These are phyloP conservation scores for Tilletia indica DNA, from an alignment of 1,284 basidiomycete genomes.

Conservation along the genomic window DNA sequence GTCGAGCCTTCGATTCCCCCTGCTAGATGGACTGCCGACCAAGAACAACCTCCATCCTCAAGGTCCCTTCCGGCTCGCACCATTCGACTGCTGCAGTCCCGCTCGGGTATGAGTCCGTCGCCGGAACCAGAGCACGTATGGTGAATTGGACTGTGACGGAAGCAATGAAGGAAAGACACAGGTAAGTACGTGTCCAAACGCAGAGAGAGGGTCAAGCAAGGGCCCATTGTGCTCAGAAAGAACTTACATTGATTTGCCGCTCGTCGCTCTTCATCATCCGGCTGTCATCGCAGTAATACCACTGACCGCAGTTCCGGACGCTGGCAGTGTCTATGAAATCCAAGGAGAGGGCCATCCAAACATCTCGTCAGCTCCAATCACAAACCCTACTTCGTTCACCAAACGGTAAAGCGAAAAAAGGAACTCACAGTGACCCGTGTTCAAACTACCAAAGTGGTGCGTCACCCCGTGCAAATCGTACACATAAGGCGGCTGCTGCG, in stretches of 20 bases:
- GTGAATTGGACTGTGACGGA: slow-evolving; percentile 31
- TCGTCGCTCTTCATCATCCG: slow-evolving; percentile 37
- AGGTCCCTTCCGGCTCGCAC: too few relatives aligned
- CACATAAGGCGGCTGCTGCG: slow-evolving; percentile 52
- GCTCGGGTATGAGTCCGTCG: slow-evolving; percentile 21
- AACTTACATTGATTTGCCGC: slow-evolving; percentile 35
- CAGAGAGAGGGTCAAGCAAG: not conserved
- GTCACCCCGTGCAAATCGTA: slow-evolving; percentile 59
- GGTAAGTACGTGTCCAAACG: not conserved
- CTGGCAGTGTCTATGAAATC: slow-evolving; percentile 44
- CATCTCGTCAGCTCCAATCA: not conserved
- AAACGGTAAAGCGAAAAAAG: not conserved
- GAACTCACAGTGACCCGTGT: slow-evolving; percentile 50
- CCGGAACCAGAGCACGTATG: slow-evolving; percentile 51
- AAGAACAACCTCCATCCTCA: too few relatives aligned
- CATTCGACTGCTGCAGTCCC: too few relatives aligned
- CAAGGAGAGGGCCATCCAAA: not conserved
- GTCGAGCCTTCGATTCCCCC: too few relatives aligned
- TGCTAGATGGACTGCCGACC: too few relatives aligned
- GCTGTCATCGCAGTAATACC: slow-evolving; percentile 54
- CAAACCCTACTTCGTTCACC: not conserved
- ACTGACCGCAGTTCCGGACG: slow-evolving; percentile 40
- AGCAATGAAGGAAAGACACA: not conserved
- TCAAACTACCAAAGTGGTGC: slow-evolving; percentile 55
- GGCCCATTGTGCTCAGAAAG: too few relatives aligned